Base-by-base conservation (phyloP, 495 filamentous ascomycete species). In the Neurospora sp. region DNA sequence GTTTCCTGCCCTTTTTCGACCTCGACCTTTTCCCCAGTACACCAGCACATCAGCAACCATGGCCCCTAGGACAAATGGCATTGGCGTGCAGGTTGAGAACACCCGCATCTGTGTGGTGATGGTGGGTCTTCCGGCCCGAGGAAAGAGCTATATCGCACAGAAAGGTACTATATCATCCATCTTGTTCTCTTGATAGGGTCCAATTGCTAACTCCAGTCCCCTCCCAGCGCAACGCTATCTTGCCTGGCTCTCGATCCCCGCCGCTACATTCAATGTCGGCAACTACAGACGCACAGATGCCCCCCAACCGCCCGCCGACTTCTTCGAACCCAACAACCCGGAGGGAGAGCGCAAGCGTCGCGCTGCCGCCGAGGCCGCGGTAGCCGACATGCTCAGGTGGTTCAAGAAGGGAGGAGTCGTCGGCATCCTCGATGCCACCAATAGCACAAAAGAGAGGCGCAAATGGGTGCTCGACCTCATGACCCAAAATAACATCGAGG, bases 31-130 rank as follows among this genome's bases (percentile, higher is more conserved):
- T 41, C 73, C 73, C 41, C 37, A 72, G 70, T 59, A 74, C 44
- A 54, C 70, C 69, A 72, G 12, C 59, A 39, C 42, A 66, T 74
- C 71, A 39, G 72, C 76, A 77, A 79, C 41, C 23, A 86, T 86
- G 85, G 79, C 82, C 75, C 83, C 82, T 71, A 81, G 75, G 73
- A 82, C 79, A 81, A 86, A 86, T 71, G 83, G 84, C 73, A 77
- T 84, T 75, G 85, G 81, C 41, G 79, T 86, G 75, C 90, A 96
- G 92, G 92, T 92, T 75, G 96, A 98, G 84, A 93, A 97, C 77
- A 94, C 92, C 39, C 92, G 91, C 79, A 97, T 99, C 81, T 97
- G 94, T 78, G 94, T 99, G n/a, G 92, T 98, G 72, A 98, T 99
- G 96, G 96, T 99, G 69, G 96, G 96, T 54, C 85, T 99, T 74